These are phyloP conservation scores for Leptomonas pyrrhocoris DNA, from an alignment of 208 protist genomes.

Conservation along the genomic window DNA sequence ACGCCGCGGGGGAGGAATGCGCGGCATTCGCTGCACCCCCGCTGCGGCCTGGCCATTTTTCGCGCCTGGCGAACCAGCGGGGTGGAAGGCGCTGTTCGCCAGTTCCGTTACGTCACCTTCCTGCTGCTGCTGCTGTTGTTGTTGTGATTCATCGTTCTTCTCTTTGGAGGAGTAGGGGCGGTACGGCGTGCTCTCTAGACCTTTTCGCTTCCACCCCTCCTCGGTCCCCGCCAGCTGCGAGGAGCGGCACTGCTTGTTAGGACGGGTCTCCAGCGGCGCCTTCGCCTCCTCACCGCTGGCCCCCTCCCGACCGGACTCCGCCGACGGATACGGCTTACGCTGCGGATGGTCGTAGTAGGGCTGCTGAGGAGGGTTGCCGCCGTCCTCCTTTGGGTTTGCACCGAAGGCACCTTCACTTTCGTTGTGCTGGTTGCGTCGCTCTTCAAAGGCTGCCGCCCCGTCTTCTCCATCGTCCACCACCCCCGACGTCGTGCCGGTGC, in stretches of 20 bases:
- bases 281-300: too few relatives aligned
- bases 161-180: conserved; percentile 10
- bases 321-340: too few relatives aligned
- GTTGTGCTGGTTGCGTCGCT: not conserved
- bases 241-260: not conserved
- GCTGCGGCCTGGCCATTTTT: not conserved
- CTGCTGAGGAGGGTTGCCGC: too few relatives aligned
- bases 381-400: too few relatives aligned
- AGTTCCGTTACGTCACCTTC: not conserved
- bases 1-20: not conserved
- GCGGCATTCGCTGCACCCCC: not conserved
- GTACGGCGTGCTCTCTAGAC: not conserved
- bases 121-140: not conserved
- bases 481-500: conserved; percentile 11
- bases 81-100: not conserved
- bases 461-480: conserved; percentile 28
- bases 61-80: not conserved
- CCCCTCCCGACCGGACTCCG: too few relatives aligned
- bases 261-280: not conserved
- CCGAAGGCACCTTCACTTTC: too few relatives aligned
- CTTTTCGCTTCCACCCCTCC: conserved; percentile 6
- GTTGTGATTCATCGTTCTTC: too few relatives aligned
- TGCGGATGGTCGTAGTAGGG: too few relatives aligned
- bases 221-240: conserved; percentile 1
- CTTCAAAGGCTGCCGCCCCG: conserved; percentile 5